Percentiles rank a stretch among this genome's conserved stretches.
These are phyloP conservation scores for Hyparrhenia diplandra DNA, from an alignment of 176 grass and related monocot genomes.

Conservation along the genomic window DNA sequence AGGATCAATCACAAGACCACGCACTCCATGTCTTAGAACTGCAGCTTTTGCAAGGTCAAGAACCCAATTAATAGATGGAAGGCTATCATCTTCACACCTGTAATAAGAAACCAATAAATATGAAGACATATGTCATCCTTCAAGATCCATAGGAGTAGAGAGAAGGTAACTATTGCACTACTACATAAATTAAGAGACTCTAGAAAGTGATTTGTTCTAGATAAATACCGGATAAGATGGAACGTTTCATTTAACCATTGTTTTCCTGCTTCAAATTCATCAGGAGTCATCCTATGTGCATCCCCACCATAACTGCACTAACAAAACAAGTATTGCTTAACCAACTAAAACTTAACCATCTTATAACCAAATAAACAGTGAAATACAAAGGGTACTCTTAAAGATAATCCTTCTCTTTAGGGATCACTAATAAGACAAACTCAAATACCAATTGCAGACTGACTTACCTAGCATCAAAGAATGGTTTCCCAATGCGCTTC, in stretches of 20 bases:
- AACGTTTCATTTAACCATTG: conserved; percentile 83
- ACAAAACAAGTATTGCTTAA: conserved; percentile 19
- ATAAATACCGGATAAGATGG: conserved; percentile 75
- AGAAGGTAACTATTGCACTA: neutral
- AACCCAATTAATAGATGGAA: conserved; percentile 88
- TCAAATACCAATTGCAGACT: neutral
- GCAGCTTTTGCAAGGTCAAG: conserved; percentile 81
- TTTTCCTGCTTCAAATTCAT: conserved; percentile 76
- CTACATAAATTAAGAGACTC: neutral
- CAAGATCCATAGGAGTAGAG: neutral
- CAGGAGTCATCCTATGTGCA: conserved; percentile 53
- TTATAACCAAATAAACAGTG: neutral
- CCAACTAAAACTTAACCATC: neutral
- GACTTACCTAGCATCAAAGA: conserved; percentile 83
- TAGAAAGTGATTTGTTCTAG: conserved; percentile 1
- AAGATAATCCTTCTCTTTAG: conserved; percentile 5
- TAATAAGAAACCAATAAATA: neutral
- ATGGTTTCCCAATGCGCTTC: conserved; percentile 79
- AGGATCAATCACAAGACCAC: conserved; percentile 95
- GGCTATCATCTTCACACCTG: conserved; percentile 86
- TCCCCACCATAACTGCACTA: conserved; percentile 59
- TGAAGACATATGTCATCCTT: neutral
- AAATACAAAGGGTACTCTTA: neutral
- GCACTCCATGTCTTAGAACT: conserved; percentile 78
- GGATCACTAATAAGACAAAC: conserved; percentile 11